These are phyloP conservation scores for Talaromyces liani DNA, from an alignment of 495 filamentous ascomycete species.

Conservation along the genomic window DNA sequence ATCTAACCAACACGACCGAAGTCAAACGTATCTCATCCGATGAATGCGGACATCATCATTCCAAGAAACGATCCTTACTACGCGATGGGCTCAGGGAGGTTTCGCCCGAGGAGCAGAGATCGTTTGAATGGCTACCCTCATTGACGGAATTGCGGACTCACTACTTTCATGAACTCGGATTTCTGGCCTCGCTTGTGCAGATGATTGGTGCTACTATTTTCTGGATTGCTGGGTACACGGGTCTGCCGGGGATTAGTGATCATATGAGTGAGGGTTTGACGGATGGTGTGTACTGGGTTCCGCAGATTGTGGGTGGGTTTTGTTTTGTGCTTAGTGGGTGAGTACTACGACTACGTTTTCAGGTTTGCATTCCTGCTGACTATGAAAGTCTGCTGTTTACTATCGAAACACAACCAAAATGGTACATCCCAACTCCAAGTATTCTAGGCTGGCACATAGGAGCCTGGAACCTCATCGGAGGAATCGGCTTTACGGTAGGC, in stretches of 20 bases:
- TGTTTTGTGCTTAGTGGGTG: slow-evolving; percentile 52
- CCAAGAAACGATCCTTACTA: slow-evolving; percentile 40
- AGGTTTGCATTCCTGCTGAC: background rate
- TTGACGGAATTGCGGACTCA: slow-evolving; percentile 49
- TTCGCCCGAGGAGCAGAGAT: slow-evolving; percentile 11
- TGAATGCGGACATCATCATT: slow-evolving; percentile 49
- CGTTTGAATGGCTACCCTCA: slow-evolving; percentile 58
- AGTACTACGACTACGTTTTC: background rate
- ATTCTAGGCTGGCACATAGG: slow-evolving; percentile 59
- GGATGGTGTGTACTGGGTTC: slow-evolving; percentile 58
- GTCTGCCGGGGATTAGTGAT: slow-evolving; percentile 50
- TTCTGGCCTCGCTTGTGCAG: slow-evolving; percentile 55
- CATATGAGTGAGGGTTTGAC: slow-evolving; percentile 36
- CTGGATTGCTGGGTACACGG: slow-evolving; percentile 62
- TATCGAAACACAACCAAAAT: slow-evolving; percentile 60
- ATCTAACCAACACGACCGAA: slow-evolving; percentile 5
- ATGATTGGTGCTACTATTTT: slow-evolving; percentile 55
- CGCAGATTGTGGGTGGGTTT: slow-evolving; percentile 58
- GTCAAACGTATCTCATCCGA: slow-evolving; percentile 21
- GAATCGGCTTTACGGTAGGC: slow-evolving; percentile 53
- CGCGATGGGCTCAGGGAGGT: slow-evolving; percentile 14
- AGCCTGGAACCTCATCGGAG: slow-evolving; percentile 51
- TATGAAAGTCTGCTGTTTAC: slow-evolving; percentile 46
- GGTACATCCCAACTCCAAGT: slow-evolving; percentile 52
- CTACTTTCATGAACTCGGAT: slow-evolving; percentile 62